phyloP scores from a whole-genome alignment of 495 filamentous ascomycete species.

The Daldinia decipiens region DNA sequence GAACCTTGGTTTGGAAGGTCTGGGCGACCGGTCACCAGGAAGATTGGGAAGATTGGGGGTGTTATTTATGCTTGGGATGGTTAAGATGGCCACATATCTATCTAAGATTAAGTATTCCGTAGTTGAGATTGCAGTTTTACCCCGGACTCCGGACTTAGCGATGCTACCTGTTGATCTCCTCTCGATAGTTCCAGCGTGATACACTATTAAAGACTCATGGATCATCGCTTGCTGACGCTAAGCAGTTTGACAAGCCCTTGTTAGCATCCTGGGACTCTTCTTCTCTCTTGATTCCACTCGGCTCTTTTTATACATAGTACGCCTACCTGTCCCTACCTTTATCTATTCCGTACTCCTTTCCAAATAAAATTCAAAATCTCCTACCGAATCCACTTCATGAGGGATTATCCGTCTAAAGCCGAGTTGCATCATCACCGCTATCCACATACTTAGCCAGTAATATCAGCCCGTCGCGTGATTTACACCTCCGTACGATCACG shows the following conservation, averaged over 20 bases:
- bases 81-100: background rate
- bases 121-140: conserved; percentile 15
- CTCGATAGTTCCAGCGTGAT: conserved; percentile 22
- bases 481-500: conserved; percentile 38
- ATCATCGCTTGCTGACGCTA: conserved; percentile 13
- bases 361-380: background rate
- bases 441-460: conserved; percentile 7
- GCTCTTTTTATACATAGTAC: background rate
- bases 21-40: background rate
- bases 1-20: background rate
- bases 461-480: conserved; percentile 24
- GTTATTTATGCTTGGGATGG: conserved; percentile 4
- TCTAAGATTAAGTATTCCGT: background rate
- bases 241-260: background rate
- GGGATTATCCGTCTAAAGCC: conserved; percentile 2
- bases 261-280: conserved; percentile 4
- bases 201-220: conserved; percentile 26
- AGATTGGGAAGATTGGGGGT: background rate
- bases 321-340: conserved; percentile 11
- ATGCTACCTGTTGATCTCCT: conserved; percentile 21
- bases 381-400: background rate
- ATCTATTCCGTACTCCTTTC: conserved; percentile 13
- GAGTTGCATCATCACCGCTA: conserved; percentile 9
- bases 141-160: conserved; percentile 36
- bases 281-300: background rate